phyloP scores from a whole-genome alignment of 371 early-diverging fungal genomes.

The Mortierella sp. region DNA sequence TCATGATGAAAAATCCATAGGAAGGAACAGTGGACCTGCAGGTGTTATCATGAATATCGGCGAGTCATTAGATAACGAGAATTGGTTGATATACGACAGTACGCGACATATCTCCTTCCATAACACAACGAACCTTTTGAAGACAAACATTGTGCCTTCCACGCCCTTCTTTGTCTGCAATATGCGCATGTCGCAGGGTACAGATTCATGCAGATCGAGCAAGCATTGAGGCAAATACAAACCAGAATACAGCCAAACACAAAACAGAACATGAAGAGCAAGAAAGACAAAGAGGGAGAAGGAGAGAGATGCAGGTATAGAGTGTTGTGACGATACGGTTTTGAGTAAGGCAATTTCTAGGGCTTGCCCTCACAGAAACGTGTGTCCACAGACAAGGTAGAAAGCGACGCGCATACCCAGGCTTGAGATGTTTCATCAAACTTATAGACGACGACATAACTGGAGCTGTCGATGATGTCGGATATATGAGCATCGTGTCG shows the following conservation, averaged over 20 bases:
- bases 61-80: too few relatives aligned
- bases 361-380: neutral
- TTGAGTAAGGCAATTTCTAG: neutral
- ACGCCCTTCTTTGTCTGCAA: conserved; percentile 74
- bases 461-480: conserved; percentile 76
- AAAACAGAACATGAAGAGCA: too few relatives aligned
- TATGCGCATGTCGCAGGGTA: too few relatives aligned
- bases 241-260: too few relatives aligned
- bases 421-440: conserved; percentile 69
- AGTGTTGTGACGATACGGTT: neutral
- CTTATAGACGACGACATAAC: conserved; percentile 84
- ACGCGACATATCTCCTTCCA: too few relatives aligned
- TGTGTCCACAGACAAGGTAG: neutral
- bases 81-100: too few relatives aligned
- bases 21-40: conserved; percentile 31
- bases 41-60: neutral
- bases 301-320: too few relatives aligned
- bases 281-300: too few relatives aligned
- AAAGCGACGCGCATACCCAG: conserved; percentile 67
- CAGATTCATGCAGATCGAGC: too few relatives aligned
- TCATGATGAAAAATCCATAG: conserved; percentile 76
- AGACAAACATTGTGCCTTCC: conserved; percentile 55
- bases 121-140: conserved; percentile 29
- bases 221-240: neutral
- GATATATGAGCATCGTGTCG: conserved; percentile 76